Base-by-base conservation (phyloP, 176 grass and related monocot species). In the Tuctoria greenei region DNA sequence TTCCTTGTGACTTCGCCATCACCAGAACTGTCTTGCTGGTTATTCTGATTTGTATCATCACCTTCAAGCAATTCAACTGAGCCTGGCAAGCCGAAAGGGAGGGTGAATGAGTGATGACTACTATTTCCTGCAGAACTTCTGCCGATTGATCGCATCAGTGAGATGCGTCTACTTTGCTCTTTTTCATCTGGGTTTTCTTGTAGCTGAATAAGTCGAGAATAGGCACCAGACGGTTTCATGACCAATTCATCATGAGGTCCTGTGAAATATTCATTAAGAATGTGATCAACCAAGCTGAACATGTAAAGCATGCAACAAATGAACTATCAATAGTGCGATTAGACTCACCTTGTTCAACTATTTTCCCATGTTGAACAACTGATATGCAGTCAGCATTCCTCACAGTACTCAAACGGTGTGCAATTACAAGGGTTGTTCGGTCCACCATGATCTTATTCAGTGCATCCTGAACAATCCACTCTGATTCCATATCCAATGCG, bases 321-420 rank as follows among this genome's bases (percentile, higher is more conserved):
- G 10, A 9, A 57, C 9, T 1, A 10, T 25, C 10, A 57, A 57
- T 57, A 10, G 25, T 57, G 21, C 0, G 23, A 7, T 80, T 67
- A 75, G 71, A 8, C 51, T 28, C 45, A 93, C 93, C 90, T 91
- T 46, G 84, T 78, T 97, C 90, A 55, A 91, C 81, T 86, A 97
- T 64, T 82, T 90, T 91, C 10, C 93, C 93, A 71, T 81, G 43
- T 61, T 87, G 88, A 69, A 93, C 62, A 16, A 97, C 90, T 23
- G 85, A 59, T 72, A 93, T 97, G 45, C 63, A 83, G 34, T 97
- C 80, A 47, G 93, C 86, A 78, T 93, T 87, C 25, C 78, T 86
- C 41, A 97, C 76, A 25, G 90, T 97, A 40, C 85, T 93, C 76
- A 97, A 57, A 67, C 90, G 93, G 43, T 97, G 93, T 14, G 93